Evolutionary conservation across 2,329 filamentous ascomycete genomes (phyloP).

Genomic region (Aspergillus felis): DNA sequence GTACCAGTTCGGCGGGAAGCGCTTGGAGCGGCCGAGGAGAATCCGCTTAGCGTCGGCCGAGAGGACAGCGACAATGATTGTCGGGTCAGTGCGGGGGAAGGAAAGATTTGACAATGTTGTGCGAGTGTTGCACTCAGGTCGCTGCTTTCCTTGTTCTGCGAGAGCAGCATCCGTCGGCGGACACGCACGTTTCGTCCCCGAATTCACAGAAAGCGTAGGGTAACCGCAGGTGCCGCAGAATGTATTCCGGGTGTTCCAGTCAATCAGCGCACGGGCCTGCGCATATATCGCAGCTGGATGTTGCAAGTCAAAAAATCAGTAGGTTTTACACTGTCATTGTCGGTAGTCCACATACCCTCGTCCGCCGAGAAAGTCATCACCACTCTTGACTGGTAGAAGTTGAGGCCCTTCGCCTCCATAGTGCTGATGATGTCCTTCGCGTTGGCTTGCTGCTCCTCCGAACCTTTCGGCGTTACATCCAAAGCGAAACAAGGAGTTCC

Average conservation of each 20-base stretch:
- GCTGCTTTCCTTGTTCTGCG: conserved; percentile 34
- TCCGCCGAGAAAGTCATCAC: conserved; percentile 57
- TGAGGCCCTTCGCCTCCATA: conserved; percentile 58
- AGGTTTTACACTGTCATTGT: background rate
- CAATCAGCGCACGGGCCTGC: conserved; percentile 79
- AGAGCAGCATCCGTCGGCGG: conserved; percentile 42
- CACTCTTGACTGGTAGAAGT: conserved; percentile 65
- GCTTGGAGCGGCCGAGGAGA: conserved; percentile 78
- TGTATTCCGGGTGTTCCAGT: conserved; percentile 91
- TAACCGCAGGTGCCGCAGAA: conserved; percentile 89
- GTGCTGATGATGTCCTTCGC: conserved; percentile 58
- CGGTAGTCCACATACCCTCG: conserved; percentile 50
- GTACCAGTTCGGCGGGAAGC: conserved; percentile 83
- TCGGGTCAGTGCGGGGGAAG: conserved; percentile 90
- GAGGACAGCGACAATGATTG: conserved; percentile 90
- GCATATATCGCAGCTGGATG: conserved; percentile 78
- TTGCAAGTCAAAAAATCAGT: conserved; percentile 3
- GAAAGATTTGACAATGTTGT: conserved; percentile 83
- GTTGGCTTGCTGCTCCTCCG: conserved; percentile 52
- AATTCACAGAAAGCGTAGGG: conserved; percentile 59
- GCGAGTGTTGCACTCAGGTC: conserved; percentile 73
- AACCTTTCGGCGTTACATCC: conserved; percentile 73
- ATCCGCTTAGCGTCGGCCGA: conserved; percentile 72
- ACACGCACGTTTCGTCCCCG: conserved; percentile 43
- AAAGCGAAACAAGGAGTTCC: conserved; percentile 86